phyloP scores from a whole-genome alignment of 352 stramenopile species.

The Aphanomyces astaci region DNA sequence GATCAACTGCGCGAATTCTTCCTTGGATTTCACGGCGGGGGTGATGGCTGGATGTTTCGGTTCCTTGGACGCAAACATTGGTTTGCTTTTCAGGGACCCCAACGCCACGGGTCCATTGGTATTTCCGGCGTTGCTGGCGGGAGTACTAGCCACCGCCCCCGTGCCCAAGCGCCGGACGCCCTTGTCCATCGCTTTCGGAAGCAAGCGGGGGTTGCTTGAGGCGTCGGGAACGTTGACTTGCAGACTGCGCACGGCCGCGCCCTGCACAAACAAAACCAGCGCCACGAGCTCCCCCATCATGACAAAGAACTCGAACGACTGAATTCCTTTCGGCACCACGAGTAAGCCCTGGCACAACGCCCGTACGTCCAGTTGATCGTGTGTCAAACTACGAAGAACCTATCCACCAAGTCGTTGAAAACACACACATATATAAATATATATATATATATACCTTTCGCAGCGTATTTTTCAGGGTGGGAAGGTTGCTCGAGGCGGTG shows the following conservation, averaged over 20 bases:
- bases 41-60: conserved; percentile 44
- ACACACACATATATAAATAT: conserved; percentile 31
- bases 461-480: conserved; percentile 78
- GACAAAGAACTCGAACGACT: conserved; percentile 66
- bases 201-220: conserved; percentile 31
- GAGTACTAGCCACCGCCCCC: too few relatives aligned
- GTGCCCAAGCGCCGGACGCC: conserved; percentile 41
- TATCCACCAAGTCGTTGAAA: not conserved
- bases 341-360: conserved; percentile 69
- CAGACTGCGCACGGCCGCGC: conserved; percentile 74
- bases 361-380: conserved; percentile 73
- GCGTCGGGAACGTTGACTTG: conserved; percentile 61
- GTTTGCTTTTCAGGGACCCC: too few relatives aligned
- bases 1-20: conserved; percentile 72
- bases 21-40: conserved; percentile 60
- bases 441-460: conserved; percentile 77
- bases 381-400: conserved; percentile 12
- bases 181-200: conserved; percentile 35
- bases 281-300: conserved; percentile 69
- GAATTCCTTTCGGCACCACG: conserved; percentile 43
- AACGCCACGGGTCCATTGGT: conserved; percentile 20
- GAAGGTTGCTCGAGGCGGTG: conserved; percentile 57
- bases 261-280: conserved; percentile 67
- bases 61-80: not conserved
- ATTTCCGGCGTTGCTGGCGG: conserved; percentile 34